Evolutionary conservation across 306 rosid species (phyloP), one percentile per base, ranked within the genome.

Genomic region (Cicer bijugum): DNA sequence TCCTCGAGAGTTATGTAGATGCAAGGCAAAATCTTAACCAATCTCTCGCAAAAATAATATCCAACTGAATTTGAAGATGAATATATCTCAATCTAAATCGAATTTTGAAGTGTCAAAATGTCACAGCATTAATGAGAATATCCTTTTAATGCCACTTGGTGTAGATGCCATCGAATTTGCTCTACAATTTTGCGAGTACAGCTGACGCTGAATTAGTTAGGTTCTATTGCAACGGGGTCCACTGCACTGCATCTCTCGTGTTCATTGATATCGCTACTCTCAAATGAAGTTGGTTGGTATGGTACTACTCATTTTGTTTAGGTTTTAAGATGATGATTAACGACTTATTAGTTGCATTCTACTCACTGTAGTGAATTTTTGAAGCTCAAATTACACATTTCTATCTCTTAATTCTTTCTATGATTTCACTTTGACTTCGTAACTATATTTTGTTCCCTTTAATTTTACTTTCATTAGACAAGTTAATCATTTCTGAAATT

Each of bases 191-290:
- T 57, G 39, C 12, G 44, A 12, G 66, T 59, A 69, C 80, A 12
- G 42, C 76, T 67, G 79, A 72, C 60, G 72, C 50, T 53, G 12
- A 45, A 9, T 61, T 81, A 66, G 72, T 58, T 72, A 42, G 69
- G 47, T 72, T 66, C 56, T 59, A 59, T 59, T 28, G 10, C 44
- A 69, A 46, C 12, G 9, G 82, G 76, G 75, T 59, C 79, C 85
- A 76, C 59, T 57, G 42, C 85, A 76, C 59, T 57, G 42, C 28
- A 44, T 53, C 52, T 55, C 39, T 19, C 5, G 43, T 47, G 35
- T 12, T 46, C 7, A 57, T 44, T 57, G 43, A 11, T 12, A 19
- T 59, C 28, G 40, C 72, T 12, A 15, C 39, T 10, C 72, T 43
- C 51, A 43, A 53, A 56, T 33, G 45, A 7, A 45, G 14, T 63